phyloP scores from a whole-genome alignment of 2,329 filamentous ascomycete species.

The Pseudogymnoascus sp. region DNA sequence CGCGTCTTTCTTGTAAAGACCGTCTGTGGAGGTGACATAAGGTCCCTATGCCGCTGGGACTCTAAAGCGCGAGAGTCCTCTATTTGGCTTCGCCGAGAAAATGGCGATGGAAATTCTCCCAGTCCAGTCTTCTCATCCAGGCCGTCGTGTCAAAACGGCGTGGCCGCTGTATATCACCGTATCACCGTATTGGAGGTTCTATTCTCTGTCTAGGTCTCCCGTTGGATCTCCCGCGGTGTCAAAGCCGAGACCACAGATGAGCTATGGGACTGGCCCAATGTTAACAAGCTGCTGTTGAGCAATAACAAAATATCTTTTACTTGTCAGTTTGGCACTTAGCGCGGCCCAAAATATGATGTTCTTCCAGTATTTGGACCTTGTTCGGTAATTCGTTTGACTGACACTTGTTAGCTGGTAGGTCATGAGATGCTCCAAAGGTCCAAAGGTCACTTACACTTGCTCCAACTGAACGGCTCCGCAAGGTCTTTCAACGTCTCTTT shows the following conservation, averaged over 20 bases:
- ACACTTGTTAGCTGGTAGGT: background rate
- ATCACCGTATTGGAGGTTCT: background rate
- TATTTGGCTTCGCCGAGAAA: background rate
- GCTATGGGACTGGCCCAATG: background rate
- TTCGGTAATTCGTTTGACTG: background rate
- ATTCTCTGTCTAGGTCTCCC: background rate
- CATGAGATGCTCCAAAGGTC: background rate
- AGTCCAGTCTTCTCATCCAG: background rate
- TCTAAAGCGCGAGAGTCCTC: background rate
- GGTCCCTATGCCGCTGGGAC: background rate
- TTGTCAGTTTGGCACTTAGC: background rate
- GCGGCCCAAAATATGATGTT: background rate
- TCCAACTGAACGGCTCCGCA: conserved; percentile 6
- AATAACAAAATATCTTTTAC: background rate
- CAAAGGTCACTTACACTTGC: background rate
- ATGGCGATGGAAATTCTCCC: background rate
- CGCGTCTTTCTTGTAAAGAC: background rate
- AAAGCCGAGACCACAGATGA: background rate
- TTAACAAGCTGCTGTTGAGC: background rate
- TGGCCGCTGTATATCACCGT: background rate
- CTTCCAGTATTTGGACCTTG: background rate
- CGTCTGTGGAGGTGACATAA: background rate
- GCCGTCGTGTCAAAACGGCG: background rate
- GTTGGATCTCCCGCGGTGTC: background rate
- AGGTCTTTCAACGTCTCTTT: background rate